Evolutionary conservation across 805 yeast genomes (phyloP).

Genomic region (Yarrowia sp.): DNA sequence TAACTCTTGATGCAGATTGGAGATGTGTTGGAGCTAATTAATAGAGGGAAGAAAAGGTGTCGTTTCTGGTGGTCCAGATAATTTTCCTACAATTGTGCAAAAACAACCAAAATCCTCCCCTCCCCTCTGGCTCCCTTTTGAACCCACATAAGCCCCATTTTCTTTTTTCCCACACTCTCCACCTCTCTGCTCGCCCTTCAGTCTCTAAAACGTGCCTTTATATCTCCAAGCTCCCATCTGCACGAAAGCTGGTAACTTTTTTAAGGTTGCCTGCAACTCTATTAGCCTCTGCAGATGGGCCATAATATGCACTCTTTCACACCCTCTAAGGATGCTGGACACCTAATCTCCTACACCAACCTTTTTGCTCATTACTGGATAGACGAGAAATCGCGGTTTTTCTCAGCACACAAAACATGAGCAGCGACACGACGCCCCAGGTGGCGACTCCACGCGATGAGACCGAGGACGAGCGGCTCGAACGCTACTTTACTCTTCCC

Average conservation of each 20-base stretch:
- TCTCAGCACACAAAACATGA: slow-evolving; percentile 9
- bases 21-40: no score
- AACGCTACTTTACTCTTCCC: slow-evolving; percentile 26
- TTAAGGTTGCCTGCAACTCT: slow-evolving; percentile 12
- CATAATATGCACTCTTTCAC: slow-evolving; percentile 22
- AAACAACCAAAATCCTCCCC: background rate
- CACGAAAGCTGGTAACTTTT: slow-evolving; percentile 15
- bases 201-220: no score
- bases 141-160: slow-evolving; percentile 4
- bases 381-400: no score
- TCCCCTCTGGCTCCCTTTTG: background rate
- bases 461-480: slow-evolving; percentile 23
- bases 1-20: slow-evolving; percentile 1
- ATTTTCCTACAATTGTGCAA: background rate
- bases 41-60: no score
- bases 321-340: background rate
- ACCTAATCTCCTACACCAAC: slow-evolving; percentile 29
- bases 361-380: no score
- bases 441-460: slow-evolving; percentile 32
- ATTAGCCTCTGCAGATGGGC: slow-evolving; percentile 27
- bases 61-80: background rate
- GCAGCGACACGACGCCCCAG: slow-evolving; percentile 27
- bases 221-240: no score
- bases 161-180: background rate
- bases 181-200: no score